Conservation (phyloP, 164 flowering plant genomes). For the Annona cherimola region DNA sequence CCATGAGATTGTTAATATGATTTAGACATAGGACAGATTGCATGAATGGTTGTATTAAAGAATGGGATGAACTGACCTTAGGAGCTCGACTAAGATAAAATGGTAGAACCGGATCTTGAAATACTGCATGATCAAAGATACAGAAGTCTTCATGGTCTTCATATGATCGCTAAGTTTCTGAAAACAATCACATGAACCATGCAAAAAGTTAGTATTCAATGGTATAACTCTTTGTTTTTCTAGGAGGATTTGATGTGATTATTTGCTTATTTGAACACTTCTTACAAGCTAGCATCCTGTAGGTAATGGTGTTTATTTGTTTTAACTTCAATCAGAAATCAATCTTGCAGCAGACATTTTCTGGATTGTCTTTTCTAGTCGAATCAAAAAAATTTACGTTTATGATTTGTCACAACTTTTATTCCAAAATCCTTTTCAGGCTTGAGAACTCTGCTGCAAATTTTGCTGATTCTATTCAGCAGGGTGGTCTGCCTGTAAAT, state of each 20-base stretch:
- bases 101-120: background rate
- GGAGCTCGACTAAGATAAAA: background rate
- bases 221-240: background rate
- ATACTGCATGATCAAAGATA: background rate
- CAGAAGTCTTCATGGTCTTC: background rate
- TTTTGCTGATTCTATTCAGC: conserved; percentile 70
- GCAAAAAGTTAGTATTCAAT: background rate
- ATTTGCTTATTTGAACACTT: background rate
- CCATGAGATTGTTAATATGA: too few relatives aligned
- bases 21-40: background rate
- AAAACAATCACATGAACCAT: background rate
- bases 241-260: background rate
- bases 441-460: conserved; percentile 75
- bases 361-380: background rate
- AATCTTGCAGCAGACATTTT: background rate
- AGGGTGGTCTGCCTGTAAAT: conserved; percentile 46
- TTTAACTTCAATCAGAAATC: conserved; percentile 2
- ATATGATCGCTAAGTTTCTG: background rate
- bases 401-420: background rate
- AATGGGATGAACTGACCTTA: background rate
- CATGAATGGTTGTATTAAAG: background rate
- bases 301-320: background rate
- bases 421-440: conserved; percentile 30
- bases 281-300: background rate
- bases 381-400: background rate